Base-by-base conservation (phyloP, 805 yeast genomes). In the Starmerella apis region DNA sequence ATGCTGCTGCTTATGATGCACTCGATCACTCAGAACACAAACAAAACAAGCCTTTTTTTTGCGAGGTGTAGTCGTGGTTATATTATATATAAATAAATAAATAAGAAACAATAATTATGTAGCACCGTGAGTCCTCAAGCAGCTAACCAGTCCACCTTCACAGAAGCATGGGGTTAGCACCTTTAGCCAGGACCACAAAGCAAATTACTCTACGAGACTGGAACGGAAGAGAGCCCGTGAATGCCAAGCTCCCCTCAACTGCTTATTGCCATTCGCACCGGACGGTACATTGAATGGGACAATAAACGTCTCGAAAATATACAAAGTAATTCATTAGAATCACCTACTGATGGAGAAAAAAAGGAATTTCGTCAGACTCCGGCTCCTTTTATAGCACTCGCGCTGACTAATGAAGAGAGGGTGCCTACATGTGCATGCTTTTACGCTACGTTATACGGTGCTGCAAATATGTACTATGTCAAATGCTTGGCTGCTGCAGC, bases 191-290 rank as follows among this genome's bases (percentile, higher is more conserved):
- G 50, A 48, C 63, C 68, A 51, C 58, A 54, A 45, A 25, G 57
- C 48, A 43, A 36, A 36, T 64, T 54, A 32, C 27, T 65, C 68
- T 58, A 54, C 62, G 68, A 65, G 62, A 67, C 66, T 65, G 68
- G 67, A 65, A 65, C 68, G 68, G 68, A 65, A 55, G 62, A 56
- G 54, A 56, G 48, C 61, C 63, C 66, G 62, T 59, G 44, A 54
- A 52, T 58, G 62, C 62, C 62, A 59, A 36, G 57, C 42, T 48
- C 53, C 51, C 57, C 51, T 59, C 62, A 59, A 56, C 62, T 59
- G 51, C 48, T 55, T 54, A 50, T 51, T 32, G 50, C 38, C 43
- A 30, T 30, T 23, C 42, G 43, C 39, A 45, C 59, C 57, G 53
- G 55, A 51, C 56, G 56, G 54, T 45, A 41, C 45, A 50, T 46